phyloP scores from a whole-genome alignment of 441 rosid species.

The Pelargonium australe region DNA sequence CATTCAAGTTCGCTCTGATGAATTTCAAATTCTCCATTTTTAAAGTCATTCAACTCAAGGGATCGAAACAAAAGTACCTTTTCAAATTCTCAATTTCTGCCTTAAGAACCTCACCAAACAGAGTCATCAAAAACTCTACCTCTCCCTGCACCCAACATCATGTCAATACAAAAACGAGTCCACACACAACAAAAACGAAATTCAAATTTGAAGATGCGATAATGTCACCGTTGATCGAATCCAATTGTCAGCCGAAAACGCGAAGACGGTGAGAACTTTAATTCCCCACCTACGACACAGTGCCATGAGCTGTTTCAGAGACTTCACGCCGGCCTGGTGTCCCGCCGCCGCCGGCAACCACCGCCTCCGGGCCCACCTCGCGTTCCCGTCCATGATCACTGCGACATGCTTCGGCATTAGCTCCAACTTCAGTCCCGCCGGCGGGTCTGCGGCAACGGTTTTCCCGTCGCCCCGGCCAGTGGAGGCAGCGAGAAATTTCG shows the following conservation, averaged over 20 bases:
- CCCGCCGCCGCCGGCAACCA: slow-evolving; percentile 47
- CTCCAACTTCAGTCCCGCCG: slow-evolving; percentile 24
- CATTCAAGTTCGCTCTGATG: no score
- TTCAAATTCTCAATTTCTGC: slow-evolving; percentile 31
- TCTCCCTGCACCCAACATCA: slow-evolving; percentile 36
- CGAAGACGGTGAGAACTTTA: slow-evolving; percentile 55
- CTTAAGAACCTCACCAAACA: slow-evolving; percentile 39
- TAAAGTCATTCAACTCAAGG: no score
- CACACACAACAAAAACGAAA: not conserved
- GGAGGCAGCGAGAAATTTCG: slow-evolving; percentile 4
- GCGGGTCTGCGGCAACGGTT: no score
- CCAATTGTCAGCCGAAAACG: slow-evolving; percentile 62
- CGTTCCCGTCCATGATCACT: slow-evolving; percentile 79
- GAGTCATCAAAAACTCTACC: slow-evolving; percentile 45
- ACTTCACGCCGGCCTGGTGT: slow-evolving; percentile 52
- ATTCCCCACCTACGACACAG: slow-evolving; percentile 46
- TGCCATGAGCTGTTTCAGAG: slow-evolving; percentile 40
- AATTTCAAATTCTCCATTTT: no score
- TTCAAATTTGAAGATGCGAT: not conserved
- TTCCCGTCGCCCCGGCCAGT: no score
- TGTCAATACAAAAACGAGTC: not conserved
- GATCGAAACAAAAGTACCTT: slow-evolving; percentile 19
- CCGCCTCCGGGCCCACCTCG: slow-evolving; percentile 48
- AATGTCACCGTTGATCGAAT: slow-evolving; percentile 47
- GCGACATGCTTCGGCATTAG: slow-evolving; percentile 76